These are phyloP conservation scores for Trifolium subterraneum DNA, from an alignment of 306 rosid species.

Conservation along the genomic window DNA sequence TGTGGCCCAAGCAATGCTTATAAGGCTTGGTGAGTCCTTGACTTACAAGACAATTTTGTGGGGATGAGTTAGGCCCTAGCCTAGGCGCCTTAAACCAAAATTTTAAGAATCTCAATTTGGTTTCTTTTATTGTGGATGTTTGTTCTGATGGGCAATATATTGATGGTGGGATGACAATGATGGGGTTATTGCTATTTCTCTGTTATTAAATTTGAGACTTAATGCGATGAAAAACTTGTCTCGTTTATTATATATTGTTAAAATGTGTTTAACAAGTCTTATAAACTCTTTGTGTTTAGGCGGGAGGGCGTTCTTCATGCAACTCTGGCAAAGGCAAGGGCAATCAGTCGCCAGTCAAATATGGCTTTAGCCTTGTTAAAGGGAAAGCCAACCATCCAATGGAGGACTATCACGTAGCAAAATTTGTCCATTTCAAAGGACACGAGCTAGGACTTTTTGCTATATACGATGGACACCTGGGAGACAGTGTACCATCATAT, in stretches of 20 bases:
- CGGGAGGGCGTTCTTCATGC: conserved; percentile 74
- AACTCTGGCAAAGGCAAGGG: conserved; percentile 87
- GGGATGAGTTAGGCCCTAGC: background rate
- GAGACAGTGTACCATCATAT: conserved; percentile 84
- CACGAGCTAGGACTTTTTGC: conserved; percentile 86
- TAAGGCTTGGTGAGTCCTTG: background rate
- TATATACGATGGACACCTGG: conserved; percentile 82
- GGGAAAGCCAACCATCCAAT: conserved; percentile 96
- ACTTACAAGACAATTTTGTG: background rate
- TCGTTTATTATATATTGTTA: conserved; percentile 2
- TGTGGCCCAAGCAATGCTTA: background rate
- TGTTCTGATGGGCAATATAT: conserved; percentile 13
- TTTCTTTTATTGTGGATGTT: conserved; percentile 12
- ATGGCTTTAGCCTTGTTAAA: conserved; percentile 90
- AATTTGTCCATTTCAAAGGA: conserved; percentile 59
- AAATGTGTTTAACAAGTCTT: conserved; percentile 18
- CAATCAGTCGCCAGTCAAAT: conserved; percentile 64
- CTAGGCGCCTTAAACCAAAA: background rate
- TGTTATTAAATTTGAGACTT: conserved; percentile 28
- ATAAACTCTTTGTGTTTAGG: conserved; percentile 50
- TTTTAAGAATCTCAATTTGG: background rate
- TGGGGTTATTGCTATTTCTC: conserved; percentile 11
- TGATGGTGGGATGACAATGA: conserved; percentile 1
- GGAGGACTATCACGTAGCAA: conserved; percentile 91
- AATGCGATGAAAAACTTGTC: background rate